phyloP scores from a whole-genome alignment of 129 eudicot genomes.

The Saussurea involucrata region DNA sequence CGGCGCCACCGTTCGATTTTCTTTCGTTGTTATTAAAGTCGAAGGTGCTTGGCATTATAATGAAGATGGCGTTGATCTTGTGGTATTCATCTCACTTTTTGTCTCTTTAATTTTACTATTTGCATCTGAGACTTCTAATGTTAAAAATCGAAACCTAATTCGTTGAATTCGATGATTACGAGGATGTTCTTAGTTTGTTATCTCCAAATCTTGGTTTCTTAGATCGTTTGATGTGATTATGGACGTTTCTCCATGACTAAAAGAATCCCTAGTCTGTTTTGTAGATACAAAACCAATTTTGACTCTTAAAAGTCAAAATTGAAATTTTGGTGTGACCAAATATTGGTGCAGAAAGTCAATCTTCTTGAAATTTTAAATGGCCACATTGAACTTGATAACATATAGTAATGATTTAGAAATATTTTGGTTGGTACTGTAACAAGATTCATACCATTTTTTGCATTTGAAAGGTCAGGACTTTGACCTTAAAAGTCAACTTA shows the following conservation, averaged over 20 bases:
- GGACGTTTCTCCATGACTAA: neutral
- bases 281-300: neutral
- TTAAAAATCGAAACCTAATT: neutral
- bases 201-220: neutral
- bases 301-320: conserved; percentile 18
- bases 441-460: neutral
- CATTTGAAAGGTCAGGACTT: neutral
- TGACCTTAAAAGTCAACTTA: neutral
- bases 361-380: neutral
- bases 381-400: neutral
- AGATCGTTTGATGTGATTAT: conserved; percentile 4
- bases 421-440: neutral
- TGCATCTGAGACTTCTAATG: neutral
- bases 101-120: neutral
- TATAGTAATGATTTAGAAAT: neutral
- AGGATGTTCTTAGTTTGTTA: conserved; percentile 7
- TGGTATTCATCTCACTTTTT: conserved; percentile 36
- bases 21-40: conserved; percentile 84
- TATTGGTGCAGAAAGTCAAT: neutral
- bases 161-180: neutral
- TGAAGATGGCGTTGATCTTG: conserved; percentile 84
- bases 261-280: neutral
- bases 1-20: conserved; percentile 68
- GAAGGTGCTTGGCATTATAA: conserved; percentile 78
- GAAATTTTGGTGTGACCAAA: neutral